A percentile compares a stretch with the other conserved stretches of the same genome.
Conservation (phyloP, 2,329 filamentous ascomycete genomes). For the Aspergillus tubingensis region DNA sequence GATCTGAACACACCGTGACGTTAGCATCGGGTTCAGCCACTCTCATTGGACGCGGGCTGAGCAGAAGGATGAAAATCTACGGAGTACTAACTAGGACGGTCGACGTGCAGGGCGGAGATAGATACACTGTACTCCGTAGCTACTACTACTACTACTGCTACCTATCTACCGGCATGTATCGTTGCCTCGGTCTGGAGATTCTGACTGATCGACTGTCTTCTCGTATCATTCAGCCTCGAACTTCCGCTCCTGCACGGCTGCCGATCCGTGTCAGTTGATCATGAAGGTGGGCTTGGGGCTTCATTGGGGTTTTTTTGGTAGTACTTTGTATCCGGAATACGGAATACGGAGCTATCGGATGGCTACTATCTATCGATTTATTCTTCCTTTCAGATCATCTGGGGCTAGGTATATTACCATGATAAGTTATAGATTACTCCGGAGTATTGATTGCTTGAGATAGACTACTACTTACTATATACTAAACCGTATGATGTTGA, state of each 20-base stretch:
- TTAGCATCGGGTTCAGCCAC: too few relatives aligned
- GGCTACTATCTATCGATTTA: background rate
- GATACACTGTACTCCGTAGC: too few relatives aligned
- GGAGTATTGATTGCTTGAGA: too few relatives aligned
- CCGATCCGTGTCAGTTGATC: slow-evolving; percentile 6
- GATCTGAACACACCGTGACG: too few relatives aligned
- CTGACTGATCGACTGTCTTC: slow-evolving; percentile 9
- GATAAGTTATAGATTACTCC: too few relatives aligned
- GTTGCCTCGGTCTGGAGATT: background rate
- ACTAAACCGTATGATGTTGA: too few relatives aligned
- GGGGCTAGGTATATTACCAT: background rate
- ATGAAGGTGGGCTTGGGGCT: background rate
- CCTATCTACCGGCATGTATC: background rate
- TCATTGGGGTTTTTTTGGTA: too few relatives aligned
- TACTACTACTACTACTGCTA: too few relatives aligned
- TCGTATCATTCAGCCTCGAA: slow-evolving; percentile 1
- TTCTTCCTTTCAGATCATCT: background rate
- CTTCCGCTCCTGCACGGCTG: slow-evolving; percentile 1
- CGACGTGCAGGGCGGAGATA: background rate
- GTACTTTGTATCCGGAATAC: too few relatives aligned
- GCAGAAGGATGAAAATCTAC: background rate
- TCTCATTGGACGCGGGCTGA: too few relatives aligned
- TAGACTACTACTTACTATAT: too few relatives aligned
- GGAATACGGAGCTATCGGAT: too few relatives aligned
- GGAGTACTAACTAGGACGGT: background rate